These are phyloP conservation scores for Claviceps spartinae DNA, from an alignment of 2,329 filamentous ascomycete genomes.

Conservation along the genomic window DNA sequence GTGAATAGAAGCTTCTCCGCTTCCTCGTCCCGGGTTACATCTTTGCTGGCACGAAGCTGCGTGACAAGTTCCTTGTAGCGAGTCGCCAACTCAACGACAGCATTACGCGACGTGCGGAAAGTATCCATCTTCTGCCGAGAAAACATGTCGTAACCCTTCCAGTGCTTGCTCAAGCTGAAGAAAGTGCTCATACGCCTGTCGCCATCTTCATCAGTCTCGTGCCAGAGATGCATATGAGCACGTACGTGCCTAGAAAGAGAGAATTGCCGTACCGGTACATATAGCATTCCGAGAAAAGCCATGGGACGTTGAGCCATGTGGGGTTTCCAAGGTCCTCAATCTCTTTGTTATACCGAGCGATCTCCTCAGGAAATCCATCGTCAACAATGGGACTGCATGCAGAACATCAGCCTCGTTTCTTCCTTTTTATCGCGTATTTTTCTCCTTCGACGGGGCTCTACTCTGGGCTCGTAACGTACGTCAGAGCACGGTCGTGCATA, in stretches of 20 bases:
- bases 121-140: constrained; percentile 79
- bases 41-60: constrained; percentile 44
- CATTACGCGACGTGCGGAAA: constrained; percentile 81
- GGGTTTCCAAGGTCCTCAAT: constrained; percentile 58
- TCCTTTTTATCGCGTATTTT: not conserved
- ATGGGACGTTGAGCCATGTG: constrained; percentile 72
- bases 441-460: not conserved
- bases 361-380: constrained; percentile 68
- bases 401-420: constrained; percentile 1
- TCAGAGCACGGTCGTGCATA: constrained; percentile 71
- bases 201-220: not conserved
- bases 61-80: constrained; percentile 62
- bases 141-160: constrained; percentile 87
- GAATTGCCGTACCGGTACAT: constrained; percentile 52
- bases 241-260: not conserved
- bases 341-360: constrained; percentile 75
- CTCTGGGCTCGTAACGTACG: constrained; percentile 34
- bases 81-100: constrained; percentile 68
- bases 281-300: constrained; percentile 92
- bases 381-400: constrained; percentile 52
- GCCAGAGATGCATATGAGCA: not conserved
- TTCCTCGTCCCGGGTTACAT: constrained; percentile 42
- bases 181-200: constrained; percentile 59
- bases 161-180: constrained; percentile 65
- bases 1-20: constrained; percentile 69